Evolutionary conservation across 2,329 filamentous ascomycete species (phyloP), one percentile per base, ranked within the genome.

Genomic region (Coniosporium tulheliwenetii): DNA sequence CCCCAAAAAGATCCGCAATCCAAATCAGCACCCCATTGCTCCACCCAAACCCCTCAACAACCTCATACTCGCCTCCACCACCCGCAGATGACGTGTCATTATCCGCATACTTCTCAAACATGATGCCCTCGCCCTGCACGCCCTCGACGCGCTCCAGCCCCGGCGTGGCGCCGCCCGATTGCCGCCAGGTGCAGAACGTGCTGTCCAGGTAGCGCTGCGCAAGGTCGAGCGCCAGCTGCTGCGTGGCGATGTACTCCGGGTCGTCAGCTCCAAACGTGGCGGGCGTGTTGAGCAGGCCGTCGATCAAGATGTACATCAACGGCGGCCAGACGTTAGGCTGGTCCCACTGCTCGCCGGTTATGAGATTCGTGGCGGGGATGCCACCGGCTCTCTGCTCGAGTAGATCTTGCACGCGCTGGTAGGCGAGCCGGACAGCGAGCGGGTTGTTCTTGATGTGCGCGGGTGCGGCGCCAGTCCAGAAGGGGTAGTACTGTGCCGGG

Each of bases 41-140:
- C 78, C 78, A 82, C 5, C 77, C 78, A 48, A 82, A 82, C 1
- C 78, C 77, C 58, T 80, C 74, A 2, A 80, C 77, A 5, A 81
- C 77, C 41, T 72, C 68, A 53, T 81, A 81, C 62, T 81, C 78
- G 47, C 78, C 78, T 5, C 78, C 78, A 5, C 73, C 62, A 26
- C 78, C 78, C 1, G 72, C 74, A 1, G 67, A 70, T 45, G 79
- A 77, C 37, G 68, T 75, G 7, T 70, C 59, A 42, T 70, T 71
- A 47, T 79, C 73, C 10, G 63, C 64, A 52, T 81, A 81, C 64
- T 81, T 81, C 55, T 82, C 78, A 52, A 81, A 82, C 64, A 82
- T 81, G 53, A 72, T 73, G 15, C 78, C 78, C 7, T 58, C 49
- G 1, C 61, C 50, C 0, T 57, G 50, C 1, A 71, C 53, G 1